These are phyloP conservation scores for Alternaria tenuissima DNA, from an alignment of 2,329 filamentous ascomycete genomes.

Conservation along the genomic window DNA sequence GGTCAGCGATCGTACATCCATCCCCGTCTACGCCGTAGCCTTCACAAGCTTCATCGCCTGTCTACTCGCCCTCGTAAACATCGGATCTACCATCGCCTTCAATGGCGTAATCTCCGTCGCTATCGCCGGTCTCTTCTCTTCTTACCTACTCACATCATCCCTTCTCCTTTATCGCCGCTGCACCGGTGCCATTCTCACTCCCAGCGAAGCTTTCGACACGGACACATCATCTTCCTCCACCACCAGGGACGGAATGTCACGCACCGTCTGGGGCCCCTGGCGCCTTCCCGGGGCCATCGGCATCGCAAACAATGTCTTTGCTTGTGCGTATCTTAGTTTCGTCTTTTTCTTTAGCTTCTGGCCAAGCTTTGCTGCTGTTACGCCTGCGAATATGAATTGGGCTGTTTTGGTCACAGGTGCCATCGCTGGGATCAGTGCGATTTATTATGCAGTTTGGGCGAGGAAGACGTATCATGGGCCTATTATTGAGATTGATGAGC, in stretches of 20 bases:
- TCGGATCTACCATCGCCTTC: conserved; percentile 50
- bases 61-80: conserved; percentile 59
- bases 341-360: conserved; percentile 44
- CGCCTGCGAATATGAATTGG: conserved; percentile 40
- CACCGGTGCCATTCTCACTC: conserved; percentile 27
- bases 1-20: conserved; percentile 30
- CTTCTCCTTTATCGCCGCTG: conserved; percentile 40
- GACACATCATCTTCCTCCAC: not conserved
- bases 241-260: conserved; percentile 17
- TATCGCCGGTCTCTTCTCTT: conserved; percentile 38
- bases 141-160: conserved; percentile 33
- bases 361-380: conserved; percentile 28
- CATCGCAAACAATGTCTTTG: conserved; percentile 33
- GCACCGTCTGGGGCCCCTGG: conserved; percentile 37
- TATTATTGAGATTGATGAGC: conserved; percentile 27
- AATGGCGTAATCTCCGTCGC: conserved; percentile 40
- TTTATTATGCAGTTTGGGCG: conserved; percentile 38
- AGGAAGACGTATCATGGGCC: conserved; percentile 38
- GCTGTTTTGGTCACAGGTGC: conserved; percentile 31
- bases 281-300: conserved; percentile 27
- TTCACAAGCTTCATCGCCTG: conserved; percentile 47
- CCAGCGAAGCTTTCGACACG: conserved; percentile 9
- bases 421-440: conserved; percentile 25
- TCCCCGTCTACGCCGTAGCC: conserved; percentile 47
- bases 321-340: conserved; percentile 32